Evolutionary conservation across 257 asterid species (phyloP).

Genomic region (Przewalskia tangutica): DNA sequence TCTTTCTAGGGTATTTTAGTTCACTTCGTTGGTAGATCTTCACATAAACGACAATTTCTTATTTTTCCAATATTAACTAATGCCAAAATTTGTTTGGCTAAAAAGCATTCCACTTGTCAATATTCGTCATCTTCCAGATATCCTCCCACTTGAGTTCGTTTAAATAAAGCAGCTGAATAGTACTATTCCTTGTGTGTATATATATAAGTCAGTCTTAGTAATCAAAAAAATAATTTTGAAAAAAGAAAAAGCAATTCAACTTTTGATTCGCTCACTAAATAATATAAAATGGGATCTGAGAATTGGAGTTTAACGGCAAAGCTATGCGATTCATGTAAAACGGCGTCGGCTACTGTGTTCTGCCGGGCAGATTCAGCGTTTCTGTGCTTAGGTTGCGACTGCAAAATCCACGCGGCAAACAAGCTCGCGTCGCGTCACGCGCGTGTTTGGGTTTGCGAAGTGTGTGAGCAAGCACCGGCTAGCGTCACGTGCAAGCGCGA

Average conservation of each 20-base stretch:
- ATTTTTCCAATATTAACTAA: background rate
- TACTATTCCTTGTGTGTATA: background rate
- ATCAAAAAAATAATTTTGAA: background rate
- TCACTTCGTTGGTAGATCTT: background rate
- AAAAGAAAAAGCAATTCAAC: background rate
- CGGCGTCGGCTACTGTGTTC: constrained; percentile 10
- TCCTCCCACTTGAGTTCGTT: background rate
- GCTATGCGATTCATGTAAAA: constrained; percentile 12
- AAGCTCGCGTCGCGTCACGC: constrained; percentile 13
- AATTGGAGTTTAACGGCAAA: constrained; percentile 13
- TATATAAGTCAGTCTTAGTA: background rate
- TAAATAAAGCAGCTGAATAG: background rate
- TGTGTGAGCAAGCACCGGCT: constrained; percentile 56
- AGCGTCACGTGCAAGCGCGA: constrained; percentile 44
- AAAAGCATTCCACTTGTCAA: background rate
- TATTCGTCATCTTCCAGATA: background rate
- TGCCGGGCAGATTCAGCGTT: constrained; percentile 17
- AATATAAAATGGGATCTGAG: background rate
- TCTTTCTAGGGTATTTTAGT: too few species aligned
- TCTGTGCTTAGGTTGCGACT: constrained; percentile 9
- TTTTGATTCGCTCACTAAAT: background rate
- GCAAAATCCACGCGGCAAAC: constrained; percentile 11
- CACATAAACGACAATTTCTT: background rate
- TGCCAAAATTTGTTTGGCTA: background rate
- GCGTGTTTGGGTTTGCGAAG: constrained; percentile 46